Conservation (phyloP, 768 basidiomycete species). For the Mycena alexandri region DNA sequence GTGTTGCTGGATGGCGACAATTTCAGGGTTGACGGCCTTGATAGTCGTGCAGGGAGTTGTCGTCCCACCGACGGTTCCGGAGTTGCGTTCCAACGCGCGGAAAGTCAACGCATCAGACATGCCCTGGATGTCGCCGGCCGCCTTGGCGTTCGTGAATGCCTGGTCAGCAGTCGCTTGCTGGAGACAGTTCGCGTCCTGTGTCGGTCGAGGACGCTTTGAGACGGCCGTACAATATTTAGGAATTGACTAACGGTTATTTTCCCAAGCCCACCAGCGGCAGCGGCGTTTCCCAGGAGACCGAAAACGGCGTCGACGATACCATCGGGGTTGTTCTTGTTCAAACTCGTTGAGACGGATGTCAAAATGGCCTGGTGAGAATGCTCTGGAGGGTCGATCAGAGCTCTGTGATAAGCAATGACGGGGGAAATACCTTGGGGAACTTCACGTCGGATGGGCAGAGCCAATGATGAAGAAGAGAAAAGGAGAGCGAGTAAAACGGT, state of each 20-base stretch:
- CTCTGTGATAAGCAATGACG: neutral
- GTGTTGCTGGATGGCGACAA: constrained; percentile 74
- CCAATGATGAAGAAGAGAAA: constrained; percentile 49
- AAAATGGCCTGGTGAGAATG: constrained; percentile 75
- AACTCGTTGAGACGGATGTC: constrained; percentile 60
- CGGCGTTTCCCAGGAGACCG: constrained; percentile 73
- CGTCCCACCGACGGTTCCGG: constrained; percentile 61
- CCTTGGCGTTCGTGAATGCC: constrained; percentile 82
- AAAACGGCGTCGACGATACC: constrained; percentile 73
- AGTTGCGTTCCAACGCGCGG: constrained; percentile 77
- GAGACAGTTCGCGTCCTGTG: constrained; percentile 68
- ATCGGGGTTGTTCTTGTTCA: constrained; percentile 70
- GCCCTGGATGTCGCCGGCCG: constrained; percentile 66
- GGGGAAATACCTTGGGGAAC: constrained; percentile 68
- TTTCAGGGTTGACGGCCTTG: constrained; percentile 72
- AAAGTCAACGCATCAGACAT: constrained; percentile 71
- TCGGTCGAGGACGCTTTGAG: neutral
- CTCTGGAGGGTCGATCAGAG: constrained; percentile 51
- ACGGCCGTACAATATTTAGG: neutral
- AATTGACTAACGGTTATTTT: constrained; percentile 60
- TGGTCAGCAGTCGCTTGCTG: constrained; percentile 77
- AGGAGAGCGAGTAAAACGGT: constrained; percentile 51
- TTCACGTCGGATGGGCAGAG: constrained; percentile 67
- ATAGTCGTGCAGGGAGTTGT: constrained; percentile 64
- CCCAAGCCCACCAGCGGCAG: constrained; percentile 66